Evolutionary conservation across 1,284 basidiomycete genomes (phyloP).

Genomic region (Puccinia coronata): DNA sequence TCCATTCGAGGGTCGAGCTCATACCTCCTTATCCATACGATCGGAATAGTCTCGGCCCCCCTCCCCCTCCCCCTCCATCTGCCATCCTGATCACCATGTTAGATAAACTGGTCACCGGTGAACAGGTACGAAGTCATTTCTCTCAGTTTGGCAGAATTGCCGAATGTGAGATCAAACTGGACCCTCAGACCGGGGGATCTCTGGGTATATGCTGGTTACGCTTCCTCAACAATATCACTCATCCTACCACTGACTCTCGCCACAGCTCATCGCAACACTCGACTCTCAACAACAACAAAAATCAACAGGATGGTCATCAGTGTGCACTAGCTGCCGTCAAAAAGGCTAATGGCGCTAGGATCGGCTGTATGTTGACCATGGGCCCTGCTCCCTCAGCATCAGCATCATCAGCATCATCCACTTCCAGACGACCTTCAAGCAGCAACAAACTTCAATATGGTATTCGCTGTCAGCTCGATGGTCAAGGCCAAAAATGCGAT

Average conservation of each 20-base stretch:
- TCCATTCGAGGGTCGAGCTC: conserved; percentile 29
- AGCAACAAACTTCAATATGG: conserved; percentile 22
- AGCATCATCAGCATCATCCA: not conserved
- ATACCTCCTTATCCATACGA: conserved; percentile 67
- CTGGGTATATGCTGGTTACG: conserved; percentile 80
- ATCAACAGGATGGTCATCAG: conserved; percentile 60
- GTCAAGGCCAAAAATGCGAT: conserved; percentile 59
- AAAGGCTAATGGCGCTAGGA: conserved; percentile 54
- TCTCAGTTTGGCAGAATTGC: conserved; percentile 68
- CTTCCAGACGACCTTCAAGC: conserved; percentile 8
- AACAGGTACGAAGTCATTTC: conserved; percentile 71
- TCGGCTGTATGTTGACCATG: conserved; percentile 54
- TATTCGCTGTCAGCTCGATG: conserved; percentile 59
- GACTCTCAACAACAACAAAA: conserved; percentile 48
- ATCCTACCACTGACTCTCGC: conserved; percentile 54
- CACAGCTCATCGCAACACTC: conserved; percentile 48
- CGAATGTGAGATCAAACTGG: conserved; percentile 76
- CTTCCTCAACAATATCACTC: conserved; percentile 62
- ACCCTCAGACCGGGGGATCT: conserved; percentile 75
- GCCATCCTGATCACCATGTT: conserved; percentile 74
- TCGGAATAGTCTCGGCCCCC: conserved; percentile 69
- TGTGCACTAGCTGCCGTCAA: conserved; percentile 52
- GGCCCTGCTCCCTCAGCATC: not conserved
- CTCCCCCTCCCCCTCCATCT: conserved; percentile 68
- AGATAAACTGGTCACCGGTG: conserved; percentile 70